Conservation (phyloP, 441 rosid genomes). For the Corymbia citriodora region DNA sequence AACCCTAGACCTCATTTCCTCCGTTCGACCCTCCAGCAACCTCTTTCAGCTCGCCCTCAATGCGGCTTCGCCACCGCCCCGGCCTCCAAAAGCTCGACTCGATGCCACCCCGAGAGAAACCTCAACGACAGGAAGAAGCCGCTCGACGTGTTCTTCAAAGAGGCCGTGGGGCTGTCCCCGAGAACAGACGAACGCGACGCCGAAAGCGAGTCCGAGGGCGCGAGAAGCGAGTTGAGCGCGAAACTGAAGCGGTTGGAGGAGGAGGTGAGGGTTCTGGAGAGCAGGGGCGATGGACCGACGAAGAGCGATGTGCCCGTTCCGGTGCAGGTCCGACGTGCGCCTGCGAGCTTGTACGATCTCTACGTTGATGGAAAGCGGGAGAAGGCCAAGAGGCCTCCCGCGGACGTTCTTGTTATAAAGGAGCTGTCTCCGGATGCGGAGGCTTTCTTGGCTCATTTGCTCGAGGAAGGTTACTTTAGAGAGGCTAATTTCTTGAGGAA, state of each 20-base stretch:
- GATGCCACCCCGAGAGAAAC: neutral
- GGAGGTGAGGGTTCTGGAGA: conserved; percentile 26
- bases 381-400: neutral
- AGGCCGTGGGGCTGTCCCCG: conserved; percentile 40
- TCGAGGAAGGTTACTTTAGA: conserved; percentile 47
- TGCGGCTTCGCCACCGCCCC: neutral
- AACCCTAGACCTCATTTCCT: neutral
- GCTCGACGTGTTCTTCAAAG: conserved; percentile 38
- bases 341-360: conserved; percentile 16
- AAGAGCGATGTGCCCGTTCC: neutral
- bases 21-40: neutral
- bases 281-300: neutral
- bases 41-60: neutral
- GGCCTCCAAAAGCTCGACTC: neutral
- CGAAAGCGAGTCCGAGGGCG: neutral
- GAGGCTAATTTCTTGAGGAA: conserved; percentile 50
- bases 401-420: conserved; percentile 25
- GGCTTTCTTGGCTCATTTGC: conserved; percentile 45
- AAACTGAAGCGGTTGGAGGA: conserved; percentile 35
- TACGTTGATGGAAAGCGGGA: conserved; percentile 7
- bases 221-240: conserved; percentile 20
- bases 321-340: neutral
- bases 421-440: conserved; percentile 49
- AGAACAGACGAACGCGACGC: conserved; percentile 14
- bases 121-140: conserved; percentile 11